These are phyloP conservation scores for Rhamnella rubrinervis DNA, from an alignment of 331 rosid species.

Conservation along the genomic window DNA sequence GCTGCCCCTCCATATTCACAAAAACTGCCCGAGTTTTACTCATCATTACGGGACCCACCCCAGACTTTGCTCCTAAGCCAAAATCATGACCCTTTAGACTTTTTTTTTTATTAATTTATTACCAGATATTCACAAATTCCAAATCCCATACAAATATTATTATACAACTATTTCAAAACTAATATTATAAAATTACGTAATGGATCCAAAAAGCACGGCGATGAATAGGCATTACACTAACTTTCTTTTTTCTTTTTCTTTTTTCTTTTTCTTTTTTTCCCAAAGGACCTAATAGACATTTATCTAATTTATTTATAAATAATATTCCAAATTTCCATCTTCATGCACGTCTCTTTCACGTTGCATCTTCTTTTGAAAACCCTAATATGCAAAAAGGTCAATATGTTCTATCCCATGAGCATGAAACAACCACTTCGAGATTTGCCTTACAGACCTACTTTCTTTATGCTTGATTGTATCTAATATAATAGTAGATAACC, in stretches of 20 bases:
- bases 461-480: not conserved
- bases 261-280: not conserved
- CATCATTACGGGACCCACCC: slow-evolving; percentile 67
- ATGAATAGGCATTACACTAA: slow-evolving; percentile 31
- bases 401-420: slow-evolving; percentile 40
- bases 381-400: slow-evolving; percentile 34
- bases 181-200: slow-evolving; percentile 13
- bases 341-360: slow-evolving; percentile 86
- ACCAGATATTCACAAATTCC: slow-evolving; percentile 7
- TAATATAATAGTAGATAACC: not conserved
- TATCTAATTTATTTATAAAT: not conserved
- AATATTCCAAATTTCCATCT: slow-evolving; percentile 24
- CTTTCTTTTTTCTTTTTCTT: not conserved
- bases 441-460: not conserved
- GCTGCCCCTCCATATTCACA: slow-evolving; percentile 58
- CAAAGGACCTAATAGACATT: not conserved
- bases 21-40: slow-evolving; percentile 41
- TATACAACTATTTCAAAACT: not conserved
- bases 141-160: slow-evolving; percentile 9
- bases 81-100: slow-evolving; percentile 74
- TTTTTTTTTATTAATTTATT: slow-evolving; percentile 27
- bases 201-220: slow-evolving; percentile 82
- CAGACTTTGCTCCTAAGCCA: slow-evolving; percentile 84
- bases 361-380: slow-evolving; percentile 40
- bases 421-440: slow-evolving; percentile 17